Conservation (phyloP, 2,329 filamentous ascomycete species). For the Metarhizium guizhouense region DNA sequence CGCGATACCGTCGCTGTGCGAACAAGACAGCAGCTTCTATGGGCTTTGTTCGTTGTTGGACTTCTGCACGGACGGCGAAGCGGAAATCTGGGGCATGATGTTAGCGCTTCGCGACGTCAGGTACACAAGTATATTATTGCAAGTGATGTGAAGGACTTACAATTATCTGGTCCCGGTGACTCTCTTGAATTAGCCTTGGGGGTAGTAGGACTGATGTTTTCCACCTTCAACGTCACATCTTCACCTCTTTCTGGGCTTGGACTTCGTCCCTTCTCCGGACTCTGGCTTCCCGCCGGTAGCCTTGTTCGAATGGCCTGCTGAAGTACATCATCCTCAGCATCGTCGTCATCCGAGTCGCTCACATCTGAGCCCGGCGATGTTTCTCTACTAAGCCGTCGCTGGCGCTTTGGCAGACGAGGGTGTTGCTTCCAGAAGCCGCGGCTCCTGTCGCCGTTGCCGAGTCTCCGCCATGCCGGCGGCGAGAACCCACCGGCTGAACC, state of each 20-base stretch:
- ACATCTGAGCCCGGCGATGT: slow-evolving; percentile 19
- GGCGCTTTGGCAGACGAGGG: neutral
- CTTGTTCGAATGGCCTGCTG: slow-evolving; percentile 45
- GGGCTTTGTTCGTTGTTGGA: slow-evolving; percentile 77
- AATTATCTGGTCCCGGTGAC: slow-evolving; percentile 35
- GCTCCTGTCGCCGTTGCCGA: slow-evolving; percentile 49
- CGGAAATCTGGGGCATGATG: slow-evolving; percentile 59
- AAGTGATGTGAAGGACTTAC: slow-evolving; percentile 24
- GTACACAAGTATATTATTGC: neutral
- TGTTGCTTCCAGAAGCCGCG: slow-evolving; percentile 46
- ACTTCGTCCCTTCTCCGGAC: slow-evolving; percentile 41
- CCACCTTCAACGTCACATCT: slow-evolving; percentile 29
- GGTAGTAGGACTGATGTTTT: slow-evolving; percentile 18
- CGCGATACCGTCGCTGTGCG: slow-evolving; percentile 48
- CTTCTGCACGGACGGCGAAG: slow-evolving; percentile 78
- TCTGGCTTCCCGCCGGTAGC: slow-evolving; percentile 45
- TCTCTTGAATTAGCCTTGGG: slow-evolving; percentile 13
- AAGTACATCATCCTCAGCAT: slow-evolving; percentile 33
- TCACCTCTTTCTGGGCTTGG: slow-evolving; percentile 37
- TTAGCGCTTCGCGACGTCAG: neutral
- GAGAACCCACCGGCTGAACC: slow-evolving; percentile 48
- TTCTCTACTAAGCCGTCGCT: slow-evolving; percentile 3
- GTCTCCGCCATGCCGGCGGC: slow-evolving; percentile 51
- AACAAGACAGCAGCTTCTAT: slow-evolving; percentile 65
- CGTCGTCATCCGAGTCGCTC: slow-evolving; percentile 21